A percentile compares a stretch with the other conserved stretches of the same genome.
Evolutionary conservation across 306 rosid species (phyloP).

Genomic region (Trichosanthes cucumerina): DNA sequence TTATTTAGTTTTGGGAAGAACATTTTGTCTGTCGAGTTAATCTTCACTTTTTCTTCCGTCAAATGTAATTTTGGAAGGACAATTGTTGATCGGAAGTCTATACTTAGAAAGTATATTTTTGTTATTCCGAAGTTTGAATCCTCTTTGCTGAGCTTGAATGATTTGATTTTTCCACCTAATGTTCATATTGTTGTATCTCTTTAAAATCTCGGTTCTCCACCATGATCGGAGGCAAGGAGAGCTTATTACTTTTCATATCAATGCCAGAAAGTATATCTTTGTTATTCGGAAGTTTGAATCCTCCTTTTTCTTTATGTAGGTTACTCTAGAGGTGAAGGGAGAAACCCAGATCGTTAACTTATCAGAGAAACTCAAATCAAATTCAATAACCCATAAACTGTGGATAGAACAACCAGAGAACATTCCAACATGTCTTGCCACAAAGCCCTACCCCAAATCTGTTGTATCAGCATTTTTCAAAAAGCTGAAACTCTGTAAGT

Average conservation of each 20-base stretch:
- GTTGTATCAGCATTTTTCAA: slow-evolving; percentile 43
- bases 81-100: background rate
- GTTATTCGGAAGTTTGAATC: no score
- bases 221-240: background rate
- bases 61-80: background rate
- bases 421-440: slow-evolving; percentile 73
- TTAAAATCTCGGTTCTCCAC: background rate
- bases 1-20: background rate
- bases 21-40: background rate
- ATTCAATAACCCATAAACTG: slow-evolving; percentile 54
- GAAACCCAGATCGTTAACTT: slow-evolving; percentile 57
- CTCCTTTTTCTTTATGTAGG: slow-evolving; percentile 27
- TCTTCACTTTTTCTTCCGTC: background rate
- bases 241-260: background rate
- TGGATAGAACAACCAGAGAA: slow-evolving; percentile 88
- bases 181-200: background rate
- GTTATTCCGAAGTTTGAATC: background rate
- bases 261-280: no score
- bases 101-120: background rate
- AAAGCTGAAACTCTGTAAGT: slow-evolving; percentile 81
- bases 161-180: background rate
- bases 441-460: slow-evolving; percentile 76
- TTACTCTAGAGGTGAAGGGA: slow-evolving; percentile 79
- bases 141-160: background rate
- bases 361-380: slow-evolving; percentile 54